phyloP scores from a whole-genome alignment of 768 basidiomycete species.

The Boletus fagicola region DNA sequence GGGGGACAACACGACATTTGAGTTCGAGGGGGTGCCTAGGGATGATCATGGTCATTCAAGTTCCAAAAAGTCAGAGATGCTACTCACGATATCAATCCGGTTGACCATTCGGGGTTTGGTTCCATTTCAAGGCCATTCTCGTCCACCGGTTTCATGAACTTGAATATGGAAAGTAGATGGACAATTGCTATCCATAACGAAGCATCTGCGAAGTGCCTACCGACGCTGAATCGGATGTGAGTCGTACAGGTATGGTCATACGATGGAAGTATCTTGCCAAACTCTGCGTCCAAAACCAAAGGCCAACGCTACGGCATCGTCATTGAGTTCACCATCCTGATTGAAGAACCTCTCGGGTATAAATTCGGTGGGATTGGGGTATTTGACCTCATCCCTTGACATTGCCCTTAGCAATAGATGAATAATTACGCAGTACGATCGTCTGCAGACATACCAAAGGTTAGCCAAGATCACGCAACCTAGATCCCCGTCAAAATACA shows the following conservation, averaged over 20 bases:
- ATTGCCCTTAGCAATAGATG: conserved; percentile 26
- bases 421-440: neutral
- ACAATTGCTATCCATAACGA: conserved; percentile 33
- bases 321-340: conserved; percentile 24
- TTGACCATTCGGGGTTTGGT: conserved; percentile 27
- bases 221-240: conserved; percentile 21
- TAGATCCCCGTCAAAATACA: conserved; percentile 18
- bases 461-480: conserved; percentile 32
- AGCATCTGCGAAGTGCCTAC: conserved; percentile 31
- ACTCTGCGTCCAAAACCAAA: conserved; percentile 34
- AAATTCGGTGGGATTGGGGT: conserved; percentile 28
- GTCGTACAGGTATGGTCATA: neutral
- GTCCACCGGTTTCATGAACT: conserved; percentile 30
- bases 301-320: conserved; percentile 21
- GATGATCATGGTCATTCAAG: neutral
- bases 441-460: conserved; percentile 23
- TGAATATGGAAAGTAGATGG: conserved; percentile 31
- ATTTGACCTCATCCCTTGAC: conserved; percentile 28
- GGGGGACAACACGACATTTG: conserved; percentile 28
- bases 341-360: conserved; percentile 30
- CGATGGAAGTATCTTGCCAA: conserved; percentile 15
- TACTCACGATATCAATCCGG: conserved; percentile 30
- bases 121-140: conserved; percentile 27
- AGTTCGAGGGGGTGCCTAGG: conserved; percentile 30
- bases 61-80: neutral